These are phyloP conservation scores for Arthrocladium fulminans DNA, from an alignment of 2,329 filamentous ascomycete genomes.

Conservation along the genomic window DNA sequence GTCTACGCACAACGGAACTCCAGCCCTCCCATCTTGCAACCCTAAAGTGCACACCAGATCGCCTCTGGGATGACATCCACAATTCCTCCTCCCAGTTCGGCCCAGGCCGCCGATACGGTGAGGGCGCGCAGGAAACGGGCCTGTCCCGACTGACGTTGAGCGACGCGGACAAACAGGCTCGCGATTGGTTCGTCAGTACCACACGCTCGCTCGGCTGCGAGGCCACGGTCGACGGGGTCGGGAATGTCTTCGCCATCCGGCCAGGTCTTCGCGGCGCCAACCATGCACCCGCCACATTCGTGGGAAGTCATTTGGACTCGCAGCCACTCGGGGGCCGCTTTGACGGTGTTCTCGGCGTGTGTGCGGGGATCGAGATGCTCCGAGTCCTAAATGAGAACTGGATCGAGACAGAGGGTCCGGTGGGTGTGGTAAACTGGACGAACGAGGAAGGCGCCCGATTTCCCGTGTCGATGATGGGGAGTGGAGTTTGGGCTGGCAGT, in stretches of 20 bases:
- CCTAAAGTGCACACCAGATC: not conserved
- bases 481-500: conserved; percentile 64
- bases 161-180: conserved; percentile 59
- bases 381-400: conserved; percentile 57
- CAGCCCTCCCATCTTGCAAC: not conserved
- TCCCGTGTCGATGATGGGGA: conserved; percentile 63
- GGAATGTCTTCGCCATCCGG: conserved; percentile 69
- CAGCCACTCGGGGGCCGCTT: conserved; percentile 57
- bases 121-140: conserved; percentile 46
- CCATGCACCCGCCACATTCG: conserved; percentile 37
- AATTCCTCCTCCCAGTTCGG: not conserved
- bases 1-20: conserved; percentile 8
- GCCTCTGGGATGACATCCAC: conserved; percentile 8
- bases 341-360: conserved; percentile 67
- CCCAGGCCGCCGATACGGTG: conserved; percentile 1
- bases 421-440: conserved; percentile 72
- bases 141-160: conserved; percentile 69
- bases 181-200: conserved; percentile 66
- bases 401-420: conserved; percentile 59
- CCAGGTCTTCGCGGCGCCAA: conserved; percentile 51
- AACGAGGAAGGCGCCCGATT: conserved; percentile 78
- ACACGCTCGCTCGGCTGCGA: conserved; percentile 56
- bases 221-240: conserved; percentile 63
- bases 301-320: conserved; percentile 37
- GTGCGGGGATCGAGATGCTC: conserved; percentile 64